Evolutionary conservation across 2,329 filamentous ascomycete species (phyloP).

Genomic region (Monilinia laxa): DNA sequence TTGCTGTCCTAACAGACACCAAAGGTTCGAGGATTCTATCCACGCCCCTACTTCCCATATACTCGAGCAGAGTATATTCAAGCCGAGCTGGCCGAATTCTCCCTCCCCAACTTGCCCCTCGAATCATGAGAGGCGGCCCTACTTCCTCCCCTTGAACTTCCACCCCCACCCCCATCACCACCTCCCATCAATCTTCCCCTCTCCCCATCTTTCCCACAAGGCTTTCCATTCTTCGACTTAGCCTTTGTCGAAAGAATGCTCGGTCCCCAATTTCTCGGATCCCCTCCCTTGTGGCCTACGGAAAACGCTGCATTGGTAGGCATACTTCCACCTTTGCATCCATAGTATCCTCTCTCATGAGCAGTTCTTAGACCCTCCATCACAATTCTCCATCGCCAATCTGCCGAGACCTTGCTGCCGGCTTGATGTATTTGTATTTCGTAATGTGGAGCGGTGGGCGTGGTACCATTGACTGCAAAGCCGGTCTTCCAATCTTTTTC

Average conservation of each 20-base stretch:
- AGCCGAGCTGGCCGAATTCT: background rate
- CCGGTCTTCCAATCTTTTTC: slow-evolving; percentile 14
- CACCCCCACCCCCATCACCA: background rate
- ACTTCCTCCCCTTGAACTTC: background rate
- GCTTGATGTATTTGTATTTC: background rate
- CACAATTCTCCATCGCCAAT: slow-evolving; percentile 14
- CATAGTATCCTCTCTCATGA: slow-evolving; percentile 11
- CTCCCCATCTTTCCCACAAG: background rate
- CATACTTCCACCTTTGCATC: background rate
- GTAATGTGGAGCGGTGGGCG: background rate
- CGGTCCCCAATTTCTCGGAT: background rate
- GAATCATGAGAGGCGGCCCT: background rate
- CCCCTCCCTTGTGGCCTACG: background rate
- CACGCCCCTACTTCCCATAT: background rate
- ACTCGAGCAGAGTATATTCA: background rate
- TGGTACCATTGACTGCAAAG: background rate
- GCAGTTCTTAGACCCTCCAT: slow-evolving; percentile 13
- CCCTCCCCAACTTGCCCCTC: background rate
- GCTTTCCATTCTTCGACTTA: background rate
- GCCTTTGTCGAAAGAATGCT: background rate
- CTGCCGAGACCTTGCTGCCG: background rate
- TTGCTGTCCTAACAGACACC: background rate
- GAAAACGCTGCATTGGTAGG: background rate
- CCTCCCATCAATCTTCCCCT: background rate
- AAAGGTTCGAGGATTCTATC: background rate